Percentiles rank a stretch among this genome's conserved stretches.
These are phyloP conservation scores for Trametes villosa DNA, from an alignment of 768 basidiomycete genomes.

Conservation along the genomic window DNA sequence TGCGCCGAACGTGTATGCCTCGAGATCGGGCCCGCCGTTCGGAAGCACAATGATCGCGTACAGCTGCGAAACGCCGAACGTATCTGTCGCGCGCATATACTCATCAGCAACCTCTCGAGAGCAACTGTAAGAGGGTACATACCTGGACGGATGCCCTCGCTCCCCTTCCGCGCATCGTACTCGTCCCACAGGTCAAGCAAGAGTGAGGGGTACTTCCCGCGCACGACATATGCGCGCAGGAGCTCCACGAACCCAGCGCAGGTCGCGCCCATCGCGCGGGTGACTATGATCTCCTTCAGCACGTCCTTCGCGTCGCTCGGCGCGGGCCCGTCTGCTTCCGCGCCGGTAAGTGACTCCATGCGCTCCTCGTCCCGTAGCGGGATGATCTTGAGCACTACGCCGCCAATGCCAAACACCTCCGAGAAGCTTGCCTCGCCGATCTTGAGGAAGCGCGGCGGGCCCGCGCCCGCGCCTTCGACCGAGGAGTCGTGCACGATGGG, in stretches of 20 bases:
- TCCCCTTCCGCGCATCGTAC: constrained; percentile 74
- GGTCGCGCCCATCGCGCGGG: constrained; percentile 74
- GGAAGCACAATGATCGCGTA: constrained; percentile 92
- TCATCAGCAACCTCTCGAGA: constrained; percentile 7
- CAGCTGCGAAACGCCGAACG: constrained; percentile 72
- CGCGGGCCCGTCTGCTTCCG: constrained; percentile 58
- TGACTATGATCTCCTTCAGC: constrained; percentile 80
- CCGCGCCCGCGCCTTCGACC: constrained; percentile 26
- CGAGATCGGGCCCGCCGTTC: constrained; percentile 90
- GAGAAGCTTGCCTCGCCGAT: constrained; percentile 97
- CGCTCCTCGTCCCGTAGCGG: constrained; percentile 64
- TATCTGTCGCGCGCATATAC: constrained; percentile 53
- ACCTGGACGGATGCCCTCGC: constrained; percentile 88
- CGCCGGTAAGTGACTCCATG: constrained; percentile 11
- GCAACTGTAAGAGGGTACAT: constrained; percentile 21
- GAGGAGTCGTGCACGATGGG: constrained; percentile 52
- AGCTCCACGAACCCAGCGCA: constrained; percentile 81
- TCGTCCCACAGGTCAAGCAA: constrained; percentile 88
- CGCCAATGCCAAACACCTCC: constrained; percentile 91
- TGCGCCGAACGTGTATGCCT: constrained; percentile 73
- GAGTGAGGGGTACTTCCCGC: constrained; percentile 80
- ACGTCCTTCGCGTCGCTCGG: constrained; percentile 77
- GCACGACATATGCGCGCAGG: constrained; percentile 83
- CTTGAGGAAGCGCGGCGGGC: constrained; percentile 60
- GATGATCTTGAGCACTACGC: constrained; percentile 90